A percentile compares a stretch with the other conserved stretches of the same genome.
These are phyloP conservation scores for Suillus spraguei DNA, from an alignment of 768 basidiomycete species.

Conservation along the genomic window DNA sequence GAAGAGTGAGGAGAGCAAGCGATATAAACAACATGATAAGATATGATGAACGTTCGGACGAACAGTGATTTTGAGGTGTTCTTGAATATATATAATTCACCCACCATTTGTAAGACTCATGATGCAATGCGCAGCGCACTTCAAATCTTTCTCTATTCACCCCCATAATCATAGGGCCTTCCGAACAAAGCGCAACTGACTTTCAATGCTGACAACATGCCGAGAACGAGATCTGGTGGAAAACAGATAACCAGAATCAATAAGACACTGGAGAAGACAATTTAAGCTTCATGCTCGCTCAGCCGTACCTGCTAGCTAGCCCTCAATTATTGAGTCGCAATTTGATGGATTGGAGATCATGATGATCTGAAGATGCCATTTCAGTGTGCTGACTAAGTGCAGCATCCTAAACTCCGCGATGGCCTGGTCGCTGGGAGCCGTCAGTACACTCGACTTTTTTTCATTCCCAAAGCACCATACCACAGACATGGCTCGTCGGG, in stretches of 20 bases:
- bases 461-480: background rate
- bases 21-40: conserved; percentile 26
- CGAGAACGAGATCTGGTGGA: background rate
- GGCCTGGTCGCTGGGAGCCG: background rate
- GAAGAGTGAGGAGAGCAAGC: conserved; percentile 23
- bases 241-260: background rate
- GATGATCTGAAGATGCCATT: background rate
- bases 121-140: conserved; percentile 33
- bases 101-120: conserved; percentile 14
- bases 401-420: conserved; percentile 11
- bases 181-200: background rate
- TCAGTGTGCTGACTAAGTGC: conserved; percentile 1
- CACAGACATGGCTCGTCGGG: conserved; percentile 67
- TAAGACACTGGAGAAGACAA: background rate
- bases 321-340: background rate
- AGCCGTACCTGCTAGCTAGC: background rate
- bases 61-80: background rate
- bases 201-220: background rate
- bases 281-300: too few relatives aligned
- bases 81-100: background rate
- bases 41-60: conserved; percentile 4
- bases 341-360: background rate
- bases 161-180: conserved; percentile 6
- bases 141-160: background rate
- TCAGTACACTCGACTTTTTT: background rate